Conservation (phyloP, 768 basidiomycete species). For the Pleurotus djamor region DNA sequence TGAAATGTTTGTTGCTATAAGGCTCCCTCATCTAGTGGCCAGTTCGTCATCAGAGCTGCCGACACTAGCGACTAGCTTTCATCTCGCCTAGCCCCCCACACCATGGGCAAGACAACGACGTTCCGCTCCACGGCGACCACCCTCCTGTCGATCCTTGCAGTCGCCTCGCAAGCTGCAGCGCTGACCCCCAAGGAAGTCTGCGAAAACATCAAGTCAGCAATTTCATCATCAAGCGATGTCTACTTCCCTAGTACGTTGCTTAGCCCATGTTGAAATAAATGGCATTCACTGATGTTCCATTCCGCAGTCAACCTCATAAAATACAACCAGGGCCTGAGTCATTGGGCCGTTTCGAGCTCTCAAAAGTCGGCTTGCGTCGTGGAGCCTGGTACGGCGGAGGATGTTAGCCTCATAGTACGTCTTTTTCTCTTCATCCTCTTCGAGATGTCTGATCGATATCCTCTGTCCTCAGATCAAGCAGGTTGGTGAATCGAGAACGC, state of each 20-base stretch:
- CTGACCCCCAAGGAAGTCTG: not conserved
- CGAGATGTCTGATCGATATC: not conserved
- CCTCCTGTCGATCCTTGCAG: not conserved
- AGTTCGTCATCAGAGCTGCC: too few species aligned
- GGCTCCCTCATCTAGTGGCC: too few species aligned
- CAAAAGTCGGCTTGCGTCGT: slow-evolving; percentile 51
- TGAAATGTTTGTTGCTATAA: too few species aligned
- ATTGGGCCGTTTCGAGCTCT: slow-evolving; percentile 52
- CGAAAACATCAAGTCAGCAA: not conserved
- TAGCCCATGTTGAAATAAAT: not conserved
- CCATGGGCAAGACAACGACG: not conserved
- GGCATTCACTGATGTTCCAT: not conserved
- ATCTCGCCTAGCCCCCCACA: not conserved
- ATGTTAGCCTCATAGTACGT: slow-evolving; percentile 48
- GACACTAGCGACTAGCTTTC: not conserved
- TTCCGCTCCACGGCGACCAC: not conserved
- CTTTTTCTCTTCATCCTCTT: not conserved
- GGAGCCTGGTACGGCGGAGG: slow-evolving; percentile 52
- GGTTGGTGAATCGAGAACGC: slow-evolving; percentile 37
- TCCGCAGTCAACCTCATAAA: slow-evolving; percentile 16
- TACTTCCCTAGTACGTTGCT: slow-evolving; percentile 33
- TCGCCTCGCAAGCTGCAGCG: not conserved
- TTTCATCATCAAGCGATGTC: slow-evolving; percentile 45
- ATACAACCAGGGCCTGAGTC: slow-evolving; percentile 41
- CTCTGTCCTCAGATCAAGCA: slow-evolving; percentile 38